Base-by-base conservation (phyloP, 176 grass and related monocot genomes). In the Elymus sibiricus region DNA sequence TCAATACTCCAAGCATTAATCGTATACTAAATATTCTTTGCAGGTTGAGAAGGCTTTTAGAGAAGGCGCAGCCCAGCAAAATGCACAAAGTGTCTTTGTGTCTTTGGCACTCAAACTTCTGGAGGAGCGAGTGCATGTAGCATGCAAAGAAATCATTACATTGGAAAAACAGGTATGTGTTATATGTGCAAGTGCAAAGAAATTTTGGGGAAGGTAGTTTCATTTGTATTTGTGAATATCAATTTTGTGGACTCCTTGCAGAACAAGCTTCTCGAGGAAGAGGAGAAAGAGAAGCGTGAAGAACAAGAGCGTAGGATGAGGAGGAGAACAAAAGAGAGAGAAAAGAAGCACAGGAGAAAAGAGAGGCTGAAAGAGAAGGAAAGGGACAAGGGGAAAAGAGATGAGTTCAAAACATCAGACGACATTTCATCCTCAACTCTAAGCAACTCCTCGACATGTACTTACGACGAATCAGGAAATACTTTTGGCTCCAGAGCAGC, bases 11-110 rank as follows among this genome's bases (percentile, higher is more conserved):
- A 73, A 78, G 43, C 19, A 38, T 79, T 70, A 40, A 59, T 42
- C 64, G 68, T 53, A 49, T 77, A 78, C 27, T 89, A 67, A 95
- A 24, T 72, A 60, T 79, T 86, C 11, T 64, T 88, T 79, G 78
- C 82, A 98, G 95, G 89, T 95, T 80, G 95, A 98, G 79, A 98
- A 98, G 73, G 95, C 95, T 68, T 98, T 98, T 80, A 95, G 95
- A 88, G 94, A 99, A 94, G 97, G 92, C 34, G 94, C 94, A 21
- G 94, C 97, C 24, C 90, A 92, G 29, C 97, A 96, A 93, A 96
- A 99, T 88, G 90, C 94, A 24, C 92, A 96, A 65, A 94, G 97
- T 88, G 87, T 99, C 59, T 99, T 99, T 91, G 92, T 96, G 58
- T 94, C 90, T 79, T 87, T 99, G 69, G 90, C 90, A 62, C 81